Conservation (phyloP, 2,329 filamentous ascomycete genomes). For the Neonectria neomacrospora region DNA sequence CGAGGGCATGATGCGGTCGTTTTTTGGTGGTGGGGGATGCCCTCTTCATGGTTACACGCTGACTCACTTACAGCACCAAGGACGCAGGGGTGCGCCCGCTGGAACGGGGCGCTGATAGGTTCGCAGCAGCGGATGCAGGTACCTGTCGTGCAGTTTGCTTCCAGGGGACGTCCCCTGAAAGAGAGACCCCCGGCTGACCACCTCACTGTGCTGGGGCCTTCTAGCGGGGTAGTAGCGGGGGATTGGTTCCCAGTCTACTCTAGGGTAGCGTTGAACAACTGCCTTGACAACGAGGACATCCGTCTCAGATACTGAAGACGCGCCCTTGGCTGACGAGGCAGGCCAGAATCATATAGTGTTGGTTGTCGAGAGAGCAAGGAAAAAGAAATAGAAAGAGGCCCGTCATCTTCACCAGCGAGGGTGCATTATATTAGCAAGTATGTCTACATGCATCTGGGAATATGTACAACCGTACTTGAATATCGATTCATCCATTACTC, state of each 20-base stretch:
- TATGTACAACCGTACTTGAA: not conserved
- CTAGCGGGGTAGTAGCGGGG: not conserved
- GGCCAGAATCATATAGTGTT: not conserved
- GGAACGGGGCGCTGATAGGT: not conserved
- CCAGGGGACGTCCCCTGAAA: not conserved
- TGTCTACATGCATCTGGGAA: not conserved
- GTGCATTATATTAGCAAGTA: not conserved
- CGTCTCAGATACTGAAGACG: too few relatives aligned
- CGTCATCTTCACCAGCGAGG: not conserved
- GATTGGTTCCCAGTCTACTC: not conserved
- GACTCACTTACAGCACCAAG: not conserved
- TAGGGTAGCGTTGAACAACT: too few relatives aligned
- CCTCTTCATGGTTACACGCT: not conserved
- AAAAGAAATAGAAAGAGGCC: not conserved
- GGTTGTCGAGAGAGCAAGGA: not conserved
- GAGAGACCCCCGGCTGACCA: not conserved
- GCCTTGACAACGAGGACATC: too few relatives aligned
- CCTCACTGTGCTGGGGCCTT: not conserved
- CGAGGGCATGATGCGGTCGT: constrained; percentile 9
- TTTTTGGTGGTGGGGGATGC: not conserved
- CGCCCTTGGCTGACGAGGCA: not conserved
- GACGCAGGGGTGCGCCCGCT: not conserved
- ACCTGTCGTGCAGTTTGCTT: not conserved
- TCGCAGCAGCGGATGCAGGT: not conserved
- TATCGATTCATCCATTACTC: not conserved